These are phyloP conservation scores for Forsythia viridissima DNA, from an alignment of 257 asterid species.

Conservation along the genomic window DNA sequence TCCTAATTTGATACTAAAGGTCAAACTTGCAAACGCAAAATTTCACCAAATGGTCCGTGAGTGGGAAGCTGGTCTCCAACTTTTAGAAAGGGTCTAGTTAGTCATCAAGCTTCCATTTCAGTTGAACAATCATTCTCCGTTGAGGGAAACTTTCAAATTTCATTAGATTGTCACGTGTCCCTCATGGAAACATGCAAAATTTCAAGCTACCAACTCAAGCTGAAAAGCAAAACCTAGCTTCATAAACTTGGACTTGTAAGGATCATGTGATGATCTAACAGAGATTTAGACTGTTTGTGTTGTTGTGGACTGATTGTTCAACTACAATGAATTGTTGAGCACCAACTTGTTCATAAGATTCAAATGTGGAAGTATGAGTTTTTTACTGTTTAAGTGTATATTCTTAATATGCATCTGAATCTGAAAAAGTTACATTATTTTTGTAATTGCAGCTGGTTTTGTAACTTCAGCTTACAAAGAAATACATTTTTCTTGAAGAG, in stretches of 20 bases:
- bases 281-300: background rate
- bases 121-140: background rate
- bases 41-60: background rate
- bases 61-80: background rate
- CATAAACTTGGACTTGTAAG: background rate
- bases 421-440: background rate
- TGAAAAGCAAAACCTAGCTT: background rate
- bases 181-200: background rate
- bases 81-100: background rate
- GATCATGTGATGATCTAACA: background rate
- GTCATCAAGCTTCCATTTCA: background rate
- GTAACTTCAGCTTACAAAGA: background rate
- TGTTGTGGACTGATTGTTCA: background rate
- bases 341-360: background rate
- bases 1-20: background rate
- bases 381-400: background rate
- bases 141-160: background rate
- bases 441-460: background rate
- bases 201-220: background rate
- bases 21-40: background rate
- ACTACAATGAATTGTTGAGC: background rate
- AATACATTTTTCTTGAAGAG: background rate
- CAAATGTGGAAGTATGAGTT: background rate
- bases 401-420: background rate
- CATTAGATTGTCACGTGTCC: background rate